These are phyloP conservation scores for Leccinum rimulosum DNA, from an alignment of 768 basidiomycete species.

Conservation along the genomic window DNA sequence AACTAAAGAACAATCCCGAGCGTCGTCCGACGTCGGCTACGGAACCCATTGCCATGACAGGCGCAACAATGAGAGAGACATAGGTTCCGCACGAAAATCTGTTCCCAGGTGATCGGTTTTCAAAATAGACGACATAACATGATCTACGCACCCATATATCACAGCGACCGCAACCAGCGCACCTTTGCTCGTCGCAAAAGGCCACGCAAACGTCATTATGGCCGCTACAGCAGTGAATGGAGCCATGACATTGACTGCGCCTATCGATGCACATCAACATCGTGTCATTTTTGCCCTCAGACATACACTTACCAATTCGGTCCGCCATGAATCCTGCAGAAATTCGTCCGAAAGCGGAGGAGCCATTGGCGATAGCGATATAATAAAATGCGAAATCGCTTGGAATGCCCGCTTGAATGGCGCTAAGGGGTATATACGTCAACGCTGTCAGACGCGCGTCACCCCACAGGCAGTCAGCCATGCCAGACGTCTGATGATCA, in stretches of 20 bases:
- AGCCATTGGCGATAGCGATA: conserved; percentile 65
- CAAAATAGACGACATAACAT: neutral
- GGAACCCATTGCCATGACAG: conserved; percentile 60
- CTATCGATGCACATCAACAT: conserved; percentile 30
- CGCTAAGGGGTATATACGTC: conserved; percentile 65
- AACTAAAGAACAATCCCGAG: conserved; percentile 61
- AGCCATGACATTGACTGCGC: conserved; percentile 65
- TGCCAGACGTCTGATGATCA: neutral
- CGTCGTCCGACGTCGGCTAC: conserved; percentile 62
- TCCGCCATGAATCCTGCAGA: conserved; percentile 54
- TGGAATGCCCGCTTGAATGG: conserved; percentile 46
- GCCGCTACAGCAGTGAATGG: conserved; percentile 58
- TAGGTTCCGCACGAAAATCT: conserved; percentile 65
- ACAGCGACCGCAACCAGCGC: conserved; percentile 53
- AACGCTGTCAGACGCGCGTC: conserved; percentile 40
- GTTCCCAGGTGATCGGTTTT: neutral
- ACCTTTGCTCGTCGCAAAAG: conserved; percentile 47
- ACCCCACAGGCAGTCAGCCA: neutral
- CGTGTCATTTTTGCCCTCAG: neutral
- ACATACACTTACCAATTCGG: conserved; percentile 39
- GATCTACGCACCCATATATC: conserved; percentile 56
- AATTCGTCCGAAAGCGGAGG: conserved; percentile 61
- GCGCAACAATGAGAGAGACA: conserved; percentile 52
- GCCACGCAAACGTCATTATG: conserved; percentile 68
- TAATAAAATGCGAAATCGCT: conserved; percentile 59